Percentiles rank a stretch among this genome's conserved stretches.
Evolutionary conservation across 2,329 filamentous ascomycete species (phyloP).

Genomic region (Ophiocordyceps sinensis): DNA sequence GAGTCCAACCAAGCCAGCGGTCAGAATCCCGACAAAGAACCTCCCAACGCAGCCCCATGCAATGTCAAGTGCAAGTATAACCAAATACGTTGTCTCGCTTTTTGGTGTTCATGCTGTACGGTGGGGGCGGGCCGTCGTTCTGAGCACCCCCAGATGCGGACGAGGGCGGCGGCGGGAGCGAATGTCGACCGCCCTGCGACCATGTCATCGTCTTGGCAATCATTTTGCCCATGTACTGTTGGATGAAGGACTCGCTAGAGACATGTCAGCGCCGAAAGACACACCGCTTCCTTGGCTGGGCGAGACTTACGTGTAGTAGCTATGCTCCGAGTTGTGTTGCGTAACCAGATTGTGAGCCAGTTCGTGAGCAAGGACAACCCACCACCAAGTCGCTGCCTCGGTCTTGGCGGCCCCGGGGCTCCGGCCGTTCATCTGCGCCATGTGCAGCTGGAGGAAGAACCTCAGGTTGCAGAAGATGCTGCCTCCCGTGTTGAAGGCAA

Average conservation of each 20-base stretch:
- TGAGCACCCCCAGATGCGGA: neutral
- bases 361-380: constrained; percentile 90
- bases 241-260: constrained; percentile 56
- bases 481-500: constrained; percentile 82
- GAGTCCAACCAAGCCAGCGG: too few species aligned
- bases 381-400: constrained; percentile 78
- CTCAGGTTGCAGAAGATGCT: constrained; percentile 89
- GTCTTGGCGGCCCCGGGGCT: constrained; percentile 31
- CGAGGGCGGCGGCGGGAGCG: constrained; percentile 2
- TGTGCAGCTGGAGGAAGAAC: constrained; percentile 72
- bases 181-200: constrained; percentile 7
- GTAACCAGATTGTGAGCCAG: constrained; percentile 83
- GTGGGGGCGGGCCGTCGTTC: constrained; percentile 9
- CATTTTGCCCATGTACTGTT: constrained; percentile 63
- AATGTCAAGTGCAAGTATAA: neutral
- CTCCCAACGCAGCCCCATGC: neutral
- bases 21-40: too few species aligned
- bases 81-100: constrained; percentile 5
- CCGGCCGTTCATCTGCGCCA: constrained; percentile 25
- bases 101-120: constrained; percentile 5
- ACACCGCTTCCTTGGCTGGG: neutral
- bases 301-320: constrained; percentile 57
- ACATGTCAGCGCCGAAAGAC: neutral
- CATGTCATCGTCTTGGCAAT: constrained; percentile 35
- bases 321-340: constrained; percentile 65